Base-by-base conservation (phyloP, 116 monocot genomes). In the Papilionanthe hybrid region DNA sequence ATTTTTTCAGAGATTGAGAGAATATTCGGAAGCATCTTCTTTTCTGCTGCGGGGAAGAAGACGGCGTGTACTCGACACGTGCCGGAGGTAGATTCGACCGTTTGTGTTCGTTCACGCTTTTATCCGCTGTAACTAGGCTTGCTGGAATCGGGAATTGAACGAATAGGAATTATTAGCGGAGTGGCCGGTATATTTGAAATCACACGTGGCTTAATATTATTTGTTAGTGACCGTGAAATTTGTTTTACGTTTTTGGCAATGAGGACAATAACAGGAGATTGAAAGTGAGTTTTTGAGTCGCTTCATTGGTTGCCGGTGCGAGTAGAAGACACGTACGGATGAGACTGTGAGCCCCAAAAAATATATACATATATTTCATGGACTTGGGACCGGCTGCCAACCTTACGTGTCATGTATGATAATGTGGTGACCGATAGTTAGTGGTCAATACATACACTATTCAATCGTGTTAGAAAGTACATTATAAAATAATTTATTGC, bases 21-120 rank as follows among this genome's bases (percentile, higher is more conserved):
- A 69, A 69, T 69, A 69, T 69, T 69, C 69, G 69, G 11, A 69
- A 69, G 69, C 69, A 69, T 69, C 69, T 69, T 69, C 69, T 32
- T 15, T 27, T 69, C 41, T 41, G 29, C 6, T 32, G 41, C 65
- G 65, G 65, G 27, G 10, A 65, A 65, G 27, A 27, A 65, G 65
- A 23, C 53, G 53, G 27, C 65, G 65, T 10, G 22, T 65, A 23
- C 65, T 23, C 23, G 13, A 23, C 65, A 27, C 65, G 23, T 65
- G 22, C 27, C 23, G 1, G 15, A 0, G 7, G 8, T 11, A 27
- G 25, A 65, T 27, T 27, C 65, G 9, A 8, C 65, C 65, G 65
- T 65, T 65, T 9, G 65, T 5, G 65, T 1, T 25, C 10, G 65
- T 27, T 3, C 9, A 25, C 0, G 2, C 22, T 27, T 9, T 25